Base-by-base conservation (phyloP, 164 flowering plant genomes). In the Piper betle region DNA sequence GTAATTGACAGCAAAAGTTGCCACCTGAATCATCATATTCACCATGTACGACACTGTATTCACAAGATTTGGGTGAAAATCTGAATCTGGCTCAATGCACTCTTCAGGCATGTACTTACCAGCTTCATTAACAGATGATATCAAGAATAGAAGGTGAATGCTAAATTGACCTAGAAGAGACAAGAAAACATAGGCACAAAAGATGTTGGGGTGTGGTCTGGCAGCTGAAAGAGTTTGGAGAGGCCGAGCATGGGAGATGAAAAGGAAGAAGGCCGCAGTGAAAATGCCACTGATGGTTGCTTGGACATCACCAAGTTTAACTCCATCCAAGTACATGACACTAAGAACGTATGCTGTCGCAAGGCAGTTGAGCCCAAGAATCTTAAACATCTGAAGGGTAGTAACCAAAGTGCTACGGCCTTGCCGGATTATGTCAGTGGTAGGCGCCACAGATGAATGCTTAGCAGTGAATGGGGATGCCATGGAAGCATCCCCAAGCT, bases 21-120 rank as follows among this genome's bases (percentile, higher is more conserved):
- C 98, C 18, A 93, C 97, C 74, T 93, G 98, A 38, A 93, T 77
- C 97, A 93, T 90, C 97, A 93, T 72, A 74, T 66, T 82, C 50
- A 86, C 97, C 96, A 90, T 93, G 86, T 93, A 90, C 3, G 97
- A 93, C n/a, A 93, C 97, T 0, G 98, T 88, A 66, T 93, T 90
- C 58, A 93, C 98, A 61, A 93, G 72, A 60, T 90, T 93, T 1
- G 97, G 97, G 64, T 93, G 94, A 69, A 90, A 90, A 2, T 82
- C 85, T 2, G 96, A 86, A 69, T 90, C 97, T 5, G 97, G 98
- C 69, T 93, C 97, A 9, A 90, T 84, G 71, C 98, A 89, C 63
- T 93, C 98, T 54, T 84, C 96, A 8, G 98, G 98, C 98, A 93
- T 93, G 77, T 89, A 78, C 42, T 82, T 84, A 60, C 75, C 87